Base-by-base conservation (phyloP, 805 yeast species). In the Kregervanrija delftensis region DNA sequence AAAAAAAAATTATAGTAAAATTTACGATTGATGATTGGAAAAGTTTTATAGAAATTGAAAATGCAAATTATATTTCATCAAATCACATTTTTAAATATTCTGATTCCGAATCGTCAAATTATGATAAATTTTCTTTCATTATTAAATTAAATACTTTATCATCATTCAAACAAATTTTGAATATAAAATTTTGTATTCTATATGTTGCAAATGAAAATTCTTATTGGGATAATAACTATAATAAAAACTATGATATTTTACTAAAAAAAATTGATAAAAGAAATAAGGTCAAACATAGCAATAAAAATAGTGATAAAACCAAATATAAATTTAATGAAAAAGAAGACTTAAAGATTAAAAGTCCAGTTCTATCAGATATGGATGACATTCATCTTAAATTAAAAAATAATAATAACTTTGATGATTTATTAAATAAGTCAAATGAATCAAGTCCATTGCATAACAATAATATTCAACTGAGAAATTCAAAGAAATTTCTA, bases 21-120 rank as follows among this genome's bases (percentile, higher is more conserved):
- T 59, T 77, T 47, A 71, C 83, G 4, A 60, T 67, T 44, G 74
- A 79, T 60, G 58, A 67, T 45, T 80, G 76, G 76, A 64, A 67
- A 41, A 51, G 54, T 13, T 59, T 54, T 41, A 44, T 56, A 30
- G 65, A 62, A 41, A 54, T 64, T 43, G 63, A 59, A 22, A 58
- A 54, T 45, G 56, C 64, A 13, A 64, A 62, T 44, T 64, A 64
- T 51, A 64, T 64, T 32, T 63, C 67, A 2, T 64, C 68, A 16
- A 64, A 64, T 41, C 66, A 64, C 48, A 61, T 63, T 33, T 64
- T 69, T 73, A 55, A 71, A 52, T 65, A 66, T 51, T 59, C 73
- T 45, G 47, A 60, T 22, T 42, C 56, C 8, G 56, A 57, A 40
- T 30, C 40, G 14, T 50, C 43, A 4, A 46, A 44, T 31, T 69